Evolutionary conservation across 2,329 filamentous ascomycete genomes (phyloP).

Genomic region (Whalleya microplaca): DNA sequence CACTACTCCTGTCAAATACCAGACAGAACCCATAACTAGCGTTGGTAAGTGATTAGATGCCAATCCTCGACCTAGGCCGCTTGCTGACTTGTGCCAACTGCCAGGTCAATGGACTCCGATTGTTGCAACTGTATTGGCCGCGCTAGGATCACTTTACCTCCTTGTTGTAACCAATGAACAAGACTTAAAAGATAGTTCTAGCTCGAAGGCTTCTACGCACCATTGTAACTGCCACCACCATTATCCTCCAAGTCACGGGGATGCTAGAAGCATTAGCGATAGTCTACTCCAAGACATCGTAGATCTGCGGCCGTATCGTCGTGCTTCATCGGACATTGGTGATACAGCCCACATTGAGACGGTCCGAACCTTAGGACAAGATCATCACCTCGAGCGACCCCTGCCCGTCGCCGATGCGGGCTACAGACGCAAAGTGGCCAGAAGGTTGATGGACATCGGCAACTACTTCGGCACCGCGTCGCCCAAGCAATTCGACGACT

Average conservation of each 20-base stretch:
- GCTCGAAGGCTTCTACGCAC: slow-evolving; percentile 4
- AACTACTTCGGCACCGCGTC: slow-evolving; percentile 52
- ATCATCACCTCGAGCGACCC: not conserved
- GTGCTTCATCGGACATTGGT: slow-evolving; percentile 8
- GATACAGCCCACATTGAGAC: slow-evolving; percentile 10
- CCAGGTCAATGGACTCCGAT: slow-evolving; percentile 64
- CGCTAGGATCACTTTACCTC: slow-evolving; percentile 62
- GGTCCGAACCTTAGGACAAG: not conserved
- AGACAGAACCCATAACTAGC: slow-evolving; percentile 65
- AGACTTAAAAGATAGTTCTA: slow-evolving; percentile 25
- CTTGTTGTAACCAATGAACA: slow-evolving; percentile 45
- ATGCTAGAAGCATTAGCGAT: slow-evolving; percentile 7
- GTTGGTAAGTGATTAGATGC: slow-evolving; percentile 51
- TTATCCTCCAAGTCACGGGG: slow-evolving; percentile 4
- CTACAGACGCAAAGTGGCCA: slow-evolving; percentile 48
- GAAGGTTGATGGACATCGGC: slow-evolving; percentile 45
- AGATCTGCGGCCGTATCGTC: not conserved
- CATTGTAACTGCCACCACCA: slow-evolving; percentile 32
- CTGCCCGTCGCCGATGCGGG: slow-evolving; percentile 26
- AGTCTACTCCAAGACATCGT: not conserved
- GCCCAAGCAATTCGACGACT: slow-evolving; percentile 52
- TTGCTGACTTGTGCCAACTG: not conserved
- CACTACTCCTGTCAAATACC: slow-evolving; percentile 56
- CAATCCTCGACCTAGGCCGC: slow-evolving; percentile 2
- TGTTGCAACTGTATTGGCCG: slow-evolving; percentile 60